Percentiles rank a stretch among this genome's conserved stretches.
Conservation (phyloP, 2,329 filamentous ascomycete genomes). For the Anthostomella pinea region DNA sequence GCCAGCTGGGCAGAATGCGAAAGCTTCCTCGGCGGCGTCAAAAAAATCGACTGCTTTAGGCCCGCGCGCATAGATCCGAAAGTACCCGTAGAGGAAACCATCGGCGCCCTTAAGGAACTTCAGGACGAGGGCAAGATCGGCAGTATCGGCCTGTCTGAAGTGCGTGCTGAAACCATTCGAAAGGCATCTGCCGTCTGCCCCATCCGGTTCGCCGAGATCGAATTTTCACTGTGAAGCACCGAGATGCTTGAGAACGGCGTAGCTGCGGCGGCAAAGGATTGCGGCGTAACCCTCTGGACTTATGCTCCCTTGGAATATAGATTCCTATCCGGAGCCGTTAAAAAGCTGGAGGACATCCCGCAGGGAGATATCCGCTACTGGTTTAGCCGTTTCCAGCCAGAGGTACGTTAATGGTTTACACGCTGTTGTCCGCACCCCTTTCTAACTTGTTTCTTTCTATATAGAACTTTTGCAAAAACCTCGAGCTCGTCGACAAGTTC, state of each 20-base stretch:
- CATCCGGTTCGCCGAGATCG: constrained; percentile 57
- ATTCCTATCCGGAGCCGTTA: constrained; percentile 48
- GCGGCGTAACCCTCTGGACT: constrained; percentile 53
- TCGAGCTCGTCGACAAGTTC: constrained; percentile 1
- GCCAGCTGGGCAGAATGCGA: constrained; percentile 45
- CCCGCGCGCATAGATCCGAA: constrained; percentile 44
- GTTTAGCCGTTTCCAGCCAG: constrained; percentile 47
- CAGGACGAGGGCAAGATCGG: constrained; percentile 30
- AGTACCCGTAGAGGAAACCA: constrained; percentile 29
- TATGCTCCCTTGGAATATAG: constrained; percentile 59
- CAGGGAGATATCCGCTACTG: constrained; percentile 41
- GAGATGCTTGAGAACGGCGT: constrained; percentile 56
- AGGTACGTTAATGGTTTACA: constrained; percentile 26
- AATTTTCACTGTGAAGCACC: constrained; percentile 56
- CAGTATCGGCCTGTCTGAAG: constrained; percentile 31
- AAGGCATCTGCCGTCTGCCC: constrained; percentile 50
- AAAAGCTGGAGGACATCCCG: constrained; percentile 41
- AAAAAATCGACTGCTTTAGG: constrained; percentile 48
- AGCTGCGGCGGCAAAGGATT: constrained; percentile 50
- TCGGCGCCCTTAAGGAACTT: constrained; percentile 28
- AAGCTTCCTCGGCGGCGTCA: constrained; percentile 40
- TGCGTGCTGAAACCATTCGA: constrained; percentile 32
- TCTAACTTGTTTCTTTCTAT: neutral
- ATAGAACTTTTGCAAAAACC: constrained; percentile 4
- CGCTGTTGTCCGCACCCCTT: neutral